Conservation (phyloP, 208 protist genomes). For the Leishmania tropica region DNA sequence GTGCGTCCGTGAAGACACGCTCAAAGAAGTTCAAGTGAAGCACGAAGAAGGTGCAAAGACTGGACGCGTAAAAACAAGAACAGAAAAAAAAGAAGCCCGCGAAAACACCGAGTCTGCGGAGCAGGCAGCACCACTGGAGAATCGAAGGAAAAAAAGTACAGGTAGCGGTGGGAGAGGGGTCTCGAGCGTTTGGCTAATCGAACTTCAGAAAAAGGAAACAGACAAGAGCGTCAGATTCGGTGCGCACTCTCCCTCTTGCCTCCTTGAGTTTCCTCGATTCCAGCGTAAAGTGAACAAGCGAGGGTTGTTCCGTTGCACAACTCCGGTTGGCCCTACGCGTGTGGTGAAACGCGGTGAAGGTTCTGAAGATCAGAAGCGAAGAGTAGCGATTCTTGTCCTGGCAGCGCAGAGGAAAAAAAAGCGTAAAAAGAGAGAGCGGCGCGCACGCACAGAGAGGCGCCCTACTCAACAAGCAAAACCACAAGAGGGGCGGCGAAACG, state of each 20-base stretch:
- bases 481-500: neutral
- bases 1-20: neutral
- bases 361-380: neutral
- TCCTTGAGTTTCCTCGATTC: neutral
- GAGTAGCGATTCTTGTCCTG: neutral
- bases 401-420: neutral
- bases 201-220: neutral
- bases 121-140: neutral
- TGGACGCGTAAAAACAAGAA: neutral
- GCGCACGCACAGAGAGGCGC: neutral
- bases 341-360: neutral
- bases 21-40: neutral
- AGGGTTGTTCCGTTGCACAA: neutral
- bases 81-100: neutral
- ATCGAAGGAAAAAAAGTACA: neutral
- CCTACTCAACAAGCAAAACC: neutral
- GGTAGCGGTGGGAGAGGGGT: neutral
- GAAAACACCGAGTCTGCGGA: neutral
- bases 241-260: too few relatives aligned
- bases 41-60: neutral
- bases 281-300: neutral
- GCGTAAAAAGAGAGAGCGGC: neutral
- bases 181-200: neutral
- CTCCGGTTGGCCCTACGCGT: too few relatives aligned
- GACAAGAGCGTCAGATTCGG: neutral